Base-by-base conservation (phyloP, 2,329 filamentous ascomycete species). In the Aspergillus viridinutans region DNA sequence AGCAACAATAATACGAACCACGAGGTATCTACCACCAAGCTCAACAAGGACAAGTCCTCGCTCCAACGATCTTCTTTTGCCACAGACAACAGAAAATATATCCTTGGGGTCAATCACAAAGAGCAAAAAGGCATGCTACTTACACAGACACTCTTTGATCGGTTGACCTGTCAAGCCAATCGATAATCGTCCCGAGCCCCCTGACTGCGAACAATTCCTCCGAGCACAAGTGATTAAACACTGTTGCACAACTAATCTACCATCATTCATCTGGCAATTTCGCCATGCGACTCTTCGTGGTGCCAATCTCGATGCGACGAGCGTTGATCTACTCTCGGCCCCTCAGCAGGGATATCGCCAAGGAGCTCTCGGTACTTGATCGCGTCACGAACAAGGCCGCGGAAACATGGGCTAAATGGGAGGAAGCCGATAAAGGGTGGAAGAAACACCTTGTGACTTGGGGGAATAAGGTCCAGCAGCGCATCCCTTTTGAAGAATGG, bases 401-500 rank as follows among this genome's bases (percentile, higher is more conserved):
- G 48, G 81, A 85, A 65, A 86, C 88, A 47, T 97, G 93, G 93
- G 83, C 89, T 3, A 78, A 80, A 57, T 97, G 93, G 92, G 94
- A 97, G 75, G 86, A 88, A 72, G 88, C 88, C 64, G 86, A 92
- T 20, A 81, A 81, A 48, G 90, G 90, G 54, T 97, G 94, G 94
- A 91, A 97, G 80, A 91, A 89, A 70, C 85, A 85, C 65, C 82
- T 97, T 21, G 93, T 94, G 53, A 81, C 83, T 58, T 95, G 93
- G 74, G 94, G 94, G 55, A 97, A 99, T 76, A 80, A 85, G 50
- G 85, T 90, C 17, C 84, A 99, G 59, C 87, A 90, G 66, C 85
- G 90, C 61, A 96, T 99, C 67, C 90, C 94, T 2, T 97, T 90
- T 72, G 90, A 97, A 76, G 94, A 99, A 87, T 99, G 94, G 94